Conservation (phyloP, 495 filamentous ascomycete species). For the Cercophora sp. region DNA sequence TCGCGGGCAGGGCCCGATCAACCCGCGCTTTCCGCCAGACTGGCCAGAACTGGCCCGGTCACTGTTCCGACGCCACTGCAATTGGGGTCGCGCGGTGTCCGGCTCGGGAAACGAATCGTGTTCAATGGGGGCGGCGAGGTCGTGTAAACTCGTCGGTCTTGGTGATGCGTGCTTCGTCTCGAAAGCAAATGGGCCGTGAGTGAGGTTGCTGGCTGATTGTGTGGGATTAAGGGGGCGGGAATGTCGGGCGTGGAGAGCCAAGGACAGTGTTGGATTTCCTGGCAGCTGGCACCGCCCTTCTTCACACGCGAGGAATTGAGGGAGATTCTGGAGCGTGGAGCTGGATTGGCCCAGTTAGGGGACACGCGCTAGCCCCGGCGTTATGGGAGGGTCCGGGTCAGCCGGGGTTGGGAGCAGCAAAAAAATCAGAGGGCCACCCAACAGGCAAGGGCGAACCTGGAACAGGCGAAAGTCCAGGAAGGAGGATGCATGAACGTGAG, state of each 20-base stretch:
- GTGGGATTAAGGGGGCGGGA: neutral
- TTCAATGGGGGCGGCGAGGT: too few relatives aligned
- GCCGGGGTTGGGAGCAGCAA: slow-evolving; percentile 10
- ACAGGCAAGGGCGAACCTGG: slow-evolving; percentile 5
- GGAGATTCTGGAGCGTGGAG: slow-evolving; percentile 13
- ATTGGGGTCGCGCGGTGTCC: neutral
- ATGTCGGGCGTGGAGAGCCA: neutral
- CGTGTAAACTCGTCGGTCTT: too few relatives aligned
- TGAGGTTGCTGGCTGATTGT: slow-evolving; percentile 1
- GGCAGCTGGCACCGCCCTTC: slow-evolving; percentile 5
- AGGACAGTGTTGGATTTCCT: slow-evolving; percentile 5
- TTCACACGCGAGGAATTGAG: slow-evolving; percentile 14
- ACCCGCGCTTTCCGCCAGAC: slow-evolving; percentile 42
- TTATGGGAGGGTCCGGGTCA: slow-evolving; percentile 11
- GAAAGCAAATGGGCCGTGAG: neutral
- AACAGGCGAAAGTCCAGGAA: neutral
- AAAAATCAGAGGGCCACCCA: slow-evolving; percentile 1
- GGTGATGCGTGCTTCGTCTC: too few relatives aligned
- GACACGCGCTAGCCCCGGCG: slow-evolving; percentile 2
- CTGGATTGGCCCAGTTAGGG: slow-evolving; percentile 7
- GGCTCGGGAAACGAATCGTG: slow-evolving; percentile 3
- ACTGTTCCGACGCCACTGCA: slow-evolving; percentile 23
- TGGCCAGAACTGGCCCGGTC: slow-evolving; percentile 33
- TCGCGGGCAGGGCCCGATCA: slow-evolving; percentile 51
- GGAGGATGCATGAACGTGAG: neutral